Evolutionary conservation across 139 green algal genomes (phyloP).

Genomic region (Closterium sp.): DNA sequence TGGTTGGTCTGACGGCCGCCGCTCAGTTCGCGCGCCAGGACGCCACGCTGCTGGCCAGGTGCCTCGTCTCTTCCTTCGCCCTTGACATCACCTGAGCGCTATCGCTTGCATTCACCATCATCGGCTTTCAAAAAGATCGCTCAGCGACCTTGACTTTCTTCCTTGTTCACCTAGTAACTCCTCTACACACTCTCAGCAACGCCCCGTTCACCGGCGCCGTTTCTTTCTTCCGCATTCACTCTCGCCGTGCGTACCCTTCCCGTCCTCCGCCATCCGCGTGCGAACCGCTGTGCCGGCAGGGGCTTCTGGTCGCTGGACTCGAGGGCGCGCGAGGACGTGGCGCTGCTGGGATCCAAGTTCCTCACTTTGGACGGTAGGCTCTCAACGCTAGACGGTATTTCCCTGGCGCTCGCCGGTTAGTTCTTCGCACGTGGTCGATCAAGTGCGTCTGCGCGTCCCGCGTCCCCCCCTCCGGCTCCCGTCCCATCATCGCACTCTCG

Average conservation of each 20-base stretch:
- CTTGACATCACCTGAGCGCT: not conserved
- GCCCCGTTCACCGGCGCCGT: no score
- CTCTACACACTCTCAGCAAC: no score
- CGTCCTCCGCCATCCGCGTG: not conserved
- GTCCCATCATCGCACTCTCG: not conserved
- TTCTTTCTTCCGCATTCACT: not conserved
- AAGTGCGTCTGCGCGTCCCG: not conserved
- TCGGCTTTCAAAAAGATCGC: not conserved
- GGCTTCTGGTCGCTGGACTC: not conserved
- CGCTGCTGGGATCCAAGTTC: not conserved
- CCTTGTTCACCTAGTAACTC: not conserved
- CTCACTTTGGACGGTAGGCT: not conserved
- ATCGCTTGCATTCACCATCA: not conserved
- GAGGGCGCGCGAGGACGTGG: not conserved
- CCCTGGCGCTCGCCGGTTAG: not conserved
- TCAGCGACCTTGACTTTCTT: not conserved
- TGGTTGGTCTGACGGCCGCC: not conserved
- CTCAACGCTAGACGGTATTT: not conserved
- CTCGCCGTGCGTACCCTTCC: not conserved
- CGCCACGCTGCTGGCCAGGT: not conserved
- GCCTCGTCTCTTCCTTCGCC: not conserved
- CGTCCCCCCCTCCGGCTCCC: not conserved
- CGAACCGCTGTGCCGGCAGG: not conserved
- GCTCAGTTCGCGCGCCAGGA: not conserved
- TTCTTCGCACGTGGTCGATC: no score